Base-by-base conservation (phyloP, 192 early-diverging fungal species). In the Backusella psychrophila region DNA sequence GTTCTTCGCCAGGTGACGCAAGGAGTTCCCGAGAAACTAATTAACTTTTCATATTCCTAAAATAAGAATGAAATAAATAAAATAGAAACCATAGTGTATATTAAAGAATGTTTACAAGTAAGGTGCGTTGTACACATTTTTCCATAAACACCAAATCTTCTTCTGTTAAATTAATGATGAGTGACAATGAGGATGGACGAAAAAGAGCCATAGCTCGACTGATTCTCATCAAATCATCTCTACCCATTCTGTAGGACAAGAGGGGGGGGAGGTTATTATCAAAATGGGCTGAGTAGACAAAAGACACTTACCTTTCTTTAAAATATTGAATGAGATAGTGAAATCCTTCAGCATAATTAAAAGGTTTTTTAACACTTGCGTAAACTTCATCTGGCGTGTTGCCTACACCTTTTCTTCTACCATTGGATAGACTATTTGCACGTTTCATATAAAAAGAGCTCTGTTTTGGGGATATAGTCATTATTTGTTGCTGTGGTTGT, bases 141-240 rank as follows among this genome's bases (percentile, higher is more conserved):
- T 98, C 97, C 95, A 96, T 96, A 78, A 97, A 97, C 31, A 97
- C 85, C 81, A 98, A 86, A 75, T 98, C 97, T 74, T 98, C 95
- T 72, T 93, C 93, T 4, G 95, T 94, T 76, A 98, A 82, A 80
- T 97, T 95, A 93, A 96, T 96, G 78, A 97, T 94, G 69, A 95
- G 86, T 6, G 96, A 95, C 79, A 98, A 94, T 75, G 96, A 95
- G 3, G 94, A 95, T 34, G 97, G 97, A 11, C 97, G 88, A 80
- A 97, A 97, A 78, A 91, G 90, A 33, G 95, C 93, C 79, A 98
- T 86, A 12, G 95, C 93, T 17, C 92, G 88, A 83, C 94, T 94
- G 52, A 98, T 95, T 14, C 95, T 89, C 89, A 96, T 93, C 39
- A 96, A 90, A 80, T 97, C 93, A 26, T 89, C 88, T 79, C 93